These are phyloP conservation scores for Neolentinus lepideus DNA, from an alignment of 1,284 basidiomycete species.

Conservation along the genomic window DNA sequence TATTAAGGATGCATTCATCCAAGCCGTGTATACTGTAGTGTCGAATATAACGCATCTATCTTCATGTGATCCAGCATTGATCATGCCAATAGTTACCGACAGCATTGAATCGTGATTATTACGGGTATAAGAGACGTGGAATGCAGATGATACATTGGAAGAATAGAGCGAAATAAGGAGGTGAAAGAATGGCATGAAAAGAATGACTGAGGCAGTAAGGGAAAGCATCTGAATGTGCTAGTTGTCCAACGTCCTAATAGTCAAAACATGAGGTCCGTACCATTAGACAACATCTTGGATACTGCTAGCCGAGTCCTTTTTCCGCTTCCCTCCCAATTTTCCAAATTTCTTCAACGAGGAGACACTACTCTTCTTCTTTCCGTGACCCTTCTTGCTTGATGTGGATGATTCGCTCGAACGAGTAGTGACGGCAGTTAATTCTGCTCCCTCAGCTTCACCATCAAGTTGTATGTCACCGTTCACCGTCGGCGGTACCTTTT, in stretches of 20 bases:
- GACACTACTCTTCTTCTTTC: constrained; percentile 46
- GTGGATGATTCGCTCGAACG: constrained; percentile 12
- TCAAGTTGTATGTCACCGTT: constrained; percentile 17
- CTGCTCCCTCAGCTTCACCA: constrained; percentile 16
- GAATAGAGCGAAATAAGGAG: constrained; percentile 1
- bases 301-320: constrained; percentile 44
- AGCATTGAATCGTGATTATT: constrained; percentile 14
- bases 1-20: neutral
- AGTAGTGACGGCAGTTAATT: constrained; percentile 19
- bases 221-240: neutral
- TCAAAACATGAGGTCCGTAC: neutral
- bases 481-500: constrained; percentile 18
- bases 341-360: constrained; percentile 51
- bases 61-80: neutral
- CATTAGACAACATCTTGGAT: constrained; percentile 13
- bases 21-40: neutral
- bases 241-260: constrained; percentile 1
- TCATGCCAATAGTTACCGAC: neutral
- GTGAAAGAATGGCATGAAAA: constrained; percentile 13
- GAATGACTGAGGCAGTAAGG: constrained; percentile 7
- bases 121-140: constrained; percentile 18
- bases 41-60: neutral
- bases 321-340: constrained; percentile 38
- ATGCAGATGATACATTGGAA: constrained; percentile 14
- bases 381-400: constrained; percentile 23